These are phyloP conservation scores for Rutstroemia sp. DNA, from an alignment of 2,329 filamentous ascomycete species.

Conservation along the genomic window DNA sequence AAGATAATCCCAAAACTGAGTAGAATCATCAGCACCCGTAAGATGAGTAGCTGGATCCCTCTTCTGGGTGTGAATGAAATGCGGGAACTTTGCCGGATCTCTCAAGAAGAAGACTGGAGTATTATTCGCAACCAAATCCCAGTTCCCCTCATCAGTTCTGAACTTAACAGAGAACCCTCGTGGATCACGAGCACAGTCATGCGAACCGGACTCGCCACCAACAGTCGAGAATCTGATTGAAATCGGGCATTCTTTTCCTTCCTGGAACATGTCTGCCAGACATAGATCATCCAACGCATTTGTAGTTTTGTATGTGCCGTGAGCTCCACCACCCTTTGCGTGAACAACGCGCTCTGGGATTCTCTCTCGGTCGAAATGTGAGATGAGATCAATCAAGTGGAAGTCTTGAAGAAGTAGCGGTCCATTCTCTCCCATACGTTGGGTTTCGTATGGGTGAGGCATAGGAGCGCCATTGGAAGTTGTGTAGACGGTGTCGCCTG, in stretches of 20 bases:
- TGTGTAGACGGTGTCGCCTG: slow-evolving; percentile 41
- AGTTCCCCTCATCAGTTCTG: slow-evolving; percentile 66
- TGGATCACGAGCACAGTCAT: slow-evolving; percentile 65
- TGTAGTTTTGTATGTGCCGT: slow-evolving; percentile 47
- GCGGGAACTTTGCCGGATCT: slow-evolving; percentile 65
- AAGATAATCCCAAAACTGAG: slow-evolving; percentile 24
- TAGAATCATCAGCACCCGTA: slow-evolving; percentile 51
- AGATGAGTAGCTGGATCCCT: slow-evolving; percentile 63
- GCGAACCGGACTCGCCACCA: slow-evolving; percentile 63
- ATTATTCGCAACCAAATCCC: slow-evolving; percentile 66
- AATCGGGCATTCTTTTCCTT: slow-evolving; percentile 61
- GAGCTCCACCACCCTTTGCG: slow-evolving; percentile 50
- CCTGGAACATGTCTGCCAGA: slow-evolving; percentile 44
- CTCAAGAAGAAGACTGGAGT: slow-evolving; percentile 71
- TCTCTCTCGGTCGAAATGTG: slow-evolving; percentile 52
- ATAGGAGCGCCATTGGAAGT: slow-evolving; percentile 37
- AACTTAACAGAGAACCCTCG: slow-evolving; percentile 69
- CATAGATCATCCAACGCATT: slow-evolving; percentile 46
- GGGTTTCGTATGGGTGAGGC: slow-evolving; percentile 49
- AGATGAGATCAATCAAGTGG: slow-evolving; percentile 53
- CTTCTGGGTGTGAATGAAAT: slow-evolving; percentile 71
- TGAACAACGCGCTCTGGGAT: slow-evolving; percentile 53
- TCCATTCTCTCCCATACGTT: slow-evolving; percentile 38
- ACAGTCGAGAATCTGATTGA: slow-evolving; percentile 68
- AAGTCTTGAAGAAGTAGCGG: slow-evolving; percentile 52